phyloP scores from a whole-genome alignment of 2,329 filamentous ascomycete species.

The Calycina herbarum region DNA sequence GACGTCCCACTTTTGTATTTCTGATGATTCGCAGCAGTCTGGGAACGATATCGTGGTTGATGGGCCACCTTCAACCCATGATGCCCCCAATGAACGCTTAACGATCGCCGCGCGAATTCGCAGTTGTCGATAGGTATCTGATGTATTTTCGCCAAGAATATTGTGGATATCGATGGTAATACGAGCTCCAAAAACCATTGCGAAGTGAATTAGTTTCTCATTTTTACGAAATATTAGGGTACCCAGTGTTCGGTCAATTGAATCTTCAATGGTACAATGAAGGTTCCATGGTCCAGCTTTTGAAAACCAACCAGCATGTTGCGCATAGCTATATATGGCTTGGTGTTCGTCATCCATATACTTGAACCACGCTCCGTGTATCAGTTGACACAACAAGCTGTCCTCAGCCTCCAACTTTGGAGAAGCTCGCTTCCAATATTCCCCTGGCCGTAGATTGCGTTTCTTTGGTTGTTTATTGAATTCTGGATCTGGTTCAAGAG shows the following conservation, averaged over 20 bases:
- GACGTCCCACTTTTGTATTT: background rate
- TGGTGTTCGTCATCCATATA: background rate
- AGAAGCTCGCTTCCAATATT: background rate
- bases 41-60: background rate
- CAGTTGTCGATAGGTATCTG: background rate
- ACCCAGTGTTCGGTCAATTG: background rate
- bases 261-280: background rate
- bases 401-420: background rate
- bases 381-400: background rate
- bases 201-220: background rate
- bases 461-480: background rate
- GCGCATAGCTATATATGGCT: background rate
- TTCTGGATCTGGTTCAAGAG: background rate
- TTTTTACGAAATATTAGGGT: too few species aligned
- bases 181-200: background rate
- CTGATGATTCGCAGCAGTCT: background rate
- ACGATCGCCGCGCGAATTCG: background rate
- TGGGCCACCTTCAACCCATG: background rate
- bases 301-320: background rate
- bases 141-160: background rate
- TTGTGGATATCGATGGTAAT: background rate
- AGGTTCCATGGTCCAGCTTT: background rate
- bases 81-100: background rate
- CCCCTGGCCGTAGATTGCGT: background rate
- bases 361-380: background rate